phyloP scores from a whole-genome alignment of 2,329 filamentous ascomycete species.

The Macrophomina tecta region DNA sequence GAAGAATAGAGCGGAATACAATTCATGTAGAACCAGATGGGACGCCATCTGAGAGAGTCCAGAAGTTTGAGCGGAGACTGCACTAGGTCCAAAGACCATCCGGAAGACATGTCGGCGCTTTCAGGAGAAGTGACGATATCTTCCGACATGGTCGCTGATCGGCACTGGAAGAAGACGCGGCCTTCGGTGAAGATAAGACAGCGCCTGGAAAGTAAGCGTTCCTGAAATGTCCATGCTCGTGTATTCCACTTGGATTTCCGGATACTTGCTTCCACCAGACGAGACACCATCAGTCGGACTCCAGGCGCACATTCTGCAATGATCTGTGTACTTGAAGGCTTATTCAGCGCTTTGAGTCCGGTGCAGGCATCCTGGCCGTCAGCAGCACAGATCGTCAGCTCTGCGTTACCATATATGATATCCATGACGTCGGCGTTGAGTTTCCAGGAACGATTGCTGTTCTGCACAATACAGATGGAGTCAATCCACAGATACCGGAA shows the following conservation, averaged over 20 bases:
- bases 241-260: slow-evolving; percentile 41
- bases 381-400: slow-evolving; percentile 45
- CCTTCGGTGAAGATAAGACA: slow-evolving; percentile 45
- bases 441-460: slow-evolving; percentile 33
- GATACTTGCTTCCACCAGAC: slow-evolving; percentile 32
- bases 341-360: slow-evolving; percentile 30
- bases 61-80: slow-evolving; percentile 39
- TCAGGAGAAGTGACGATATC: slow-evolving; percentile 35
- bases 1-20: slow-evolving; percentile 40
- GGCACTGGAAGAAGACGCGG: slow-evolving; percentile 43
- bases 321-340: slow-evolving; percentile 10
- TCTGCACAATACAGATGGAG: slow-evolving; percentile 24
- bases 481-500: slow-evolving; percentile 29
- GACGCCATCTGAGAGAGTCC: slow-evolving; percentile 34
- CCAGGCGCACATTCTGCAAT: slow-evolving; percentile 30
- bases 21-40: slow-evolving; percentile 41
- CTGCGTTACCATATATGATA: slow-evolving; percentile 41
- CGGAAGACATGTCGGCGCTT: too few relatives aligned
- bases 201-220: slow-evolving; percentile 44
- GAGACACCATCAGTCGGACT: slow-evolving; percentile 32
- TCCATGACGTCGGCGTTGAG: slow-evolving; percentile 42
- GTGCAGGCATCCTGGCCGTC: slow-evolving; percentile 33
- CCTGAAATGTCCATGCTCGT: slow-evolving; percentile 50
- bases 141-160: slow-evolving; percentile 34
- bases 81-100: slow-evolving; percentile 41